Percentiles rank a stretch among this genome's conserved stretches.
Conservation (phyloP, 495 filamentous ascomycete species). For the Evernia prunastri region DNA sequence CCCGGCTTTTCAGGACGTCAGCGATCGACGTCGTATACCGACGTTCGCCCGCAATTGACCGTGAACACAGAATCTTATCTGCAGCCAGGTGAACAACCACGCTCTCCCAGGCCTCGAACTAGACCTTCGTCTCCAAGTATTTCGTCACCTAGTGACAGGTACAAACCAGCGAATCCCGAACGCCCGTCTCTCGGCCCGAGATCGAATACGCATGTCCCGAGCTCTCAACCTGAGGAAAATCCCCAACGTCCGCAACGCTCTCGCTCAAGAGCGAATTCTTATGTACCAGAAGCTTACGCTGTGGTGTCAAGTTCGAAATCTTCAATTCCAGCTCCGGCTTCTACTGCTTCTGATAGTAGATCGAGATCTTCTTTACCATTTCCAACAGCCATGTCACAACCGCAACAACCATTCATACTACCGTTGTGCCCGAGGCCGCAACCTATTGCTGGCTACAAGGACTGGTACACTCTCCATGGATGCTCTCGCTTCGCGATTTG, state of each 20-base stretch:
- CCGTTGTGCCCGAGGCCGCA: slow-evolving; percentile 50
- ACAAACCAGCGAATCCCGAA: slow-evolving; percentile 12
- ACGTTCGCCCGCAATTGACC: slow-evolving; percentile 19
- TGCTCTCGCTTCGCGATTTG: slow-evolving; percentile 55
- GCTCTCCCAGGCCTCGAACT: slow-evolving; percentile 1
- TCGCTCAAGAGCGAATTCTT: slow-evolving; percentile 7
- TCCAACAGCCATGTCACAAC: slow-evolving; percentile 8
- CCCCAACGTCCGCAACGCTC: background rate
- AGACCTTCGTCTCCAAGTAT: slow-evolving; percentile 17
- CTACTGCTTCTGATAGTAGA: background rate
- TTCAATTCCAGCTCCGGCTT: slow-evolving; percentile 2
- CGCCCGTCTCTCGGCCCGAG: background rate
- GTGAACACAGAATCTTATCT: slow-evolving; percentile 12
- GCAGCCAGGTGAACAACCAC: slow-evolving; percentile 6
- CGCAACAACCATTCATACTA: slow-evolving; percentile 28
- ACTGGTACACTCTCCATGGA: slow-evolving; percentile 60
- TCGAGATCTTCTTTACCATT: slow-evolving; percentile 9
- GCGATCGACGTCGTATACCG: slow-evolving; percentile 17
- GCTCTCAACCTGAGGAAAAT: background rate
- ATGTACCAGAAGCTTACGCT: slow-evolving; percentile 7
- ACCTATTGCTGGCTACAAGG: slow-evolving; percentile 45
- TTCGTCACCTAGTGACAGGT: slow-evolving; percentile 12
- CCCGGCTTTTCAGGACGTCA: slow-evolving; percentile 16
- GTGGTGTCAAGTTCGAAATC: slow-evolving; percentile 5
- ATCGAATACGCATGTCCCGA: background rate